Percentiles rank a stretch among this genome's conserved stretches.
Conservation (phyloP, 345 rosid species). For the Eucalyptus decipiens region DNA sequence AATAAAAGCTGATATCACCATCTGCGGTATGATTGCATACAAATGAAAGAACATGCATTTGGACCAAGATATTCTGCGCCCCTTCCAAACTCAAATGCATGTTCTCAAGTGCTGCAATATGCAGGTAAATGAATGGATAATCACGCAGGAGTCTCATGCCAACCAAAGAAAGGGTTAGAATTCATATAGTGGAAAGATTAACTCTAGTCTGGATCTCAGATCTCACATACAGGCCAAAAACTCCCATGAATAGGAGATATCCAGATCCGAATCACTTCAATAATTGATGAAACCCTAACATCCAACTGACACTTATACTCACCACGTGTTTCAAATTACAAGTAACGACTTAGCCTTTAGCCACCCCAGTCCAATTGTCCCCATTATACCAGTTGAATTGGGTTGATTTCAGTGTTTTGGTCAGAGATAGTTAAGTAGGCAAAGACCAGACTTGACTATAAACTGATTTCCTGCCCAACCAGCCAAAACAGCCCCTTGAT, state of each 20-base stretch:
- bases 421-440: neutral
- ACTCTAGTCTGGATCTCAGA: neutral
- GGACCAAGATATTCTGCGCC: neutral
- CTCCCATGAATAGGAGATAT: neutral
- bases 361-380: neutral
- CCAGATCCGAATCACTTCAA: neutral
- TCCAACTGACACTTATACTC: neutral
- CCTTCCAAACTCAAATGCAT: neutral
- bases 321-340: neutral
- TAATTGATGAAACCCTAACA: neutral
- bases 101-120: neutral
- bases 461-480: neutral
- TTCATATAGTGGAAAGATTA: neutral
- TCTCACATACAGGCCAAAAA: neutral
- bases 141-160: neutral
- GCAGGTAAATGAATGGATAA: neutral
- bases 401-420: neutral
- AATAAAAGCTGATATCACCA: neutral
- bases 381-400: neutral
- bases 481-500: neutral
- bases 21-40: neutral
- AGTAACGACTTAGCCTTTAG: neutral
- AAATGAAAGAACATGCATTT: neutral
- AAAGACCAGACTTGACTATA: neutral
- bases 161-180: neutral